Base-by-base conservation (phyloP, 768 basidiomycete species). In the Trichaptum fuscoviolaceum region DNA sequence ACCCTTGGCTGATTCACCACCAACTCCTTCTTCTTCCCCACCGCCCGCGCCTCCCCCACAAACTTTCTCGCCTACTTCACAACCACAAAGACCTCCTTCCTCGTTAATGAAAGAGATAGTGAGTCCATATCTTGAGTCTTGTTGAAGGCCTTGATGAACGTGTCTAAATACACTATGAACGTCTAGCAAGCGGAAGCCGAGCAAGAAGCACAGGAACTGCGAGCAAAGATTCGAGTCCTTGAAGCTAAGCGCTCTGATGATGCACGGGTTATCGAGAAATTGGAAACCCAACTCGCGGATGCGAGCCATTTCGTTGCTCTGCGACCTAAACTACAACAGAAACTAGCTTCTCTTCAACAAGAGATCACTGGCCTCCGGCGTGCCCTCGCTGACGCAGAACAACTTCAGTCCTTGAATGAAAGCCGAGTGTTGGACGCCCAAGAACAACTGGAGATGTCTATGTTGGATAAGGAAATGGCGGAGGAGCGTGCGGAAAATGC, bases 401-500 rank as follows among this genome's bases (percentile, higher is more conserved):
- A 93, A 67, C 80, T 94, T n/a, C 82, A 87, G 0, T 83, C 88
- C 35, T 79, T 94, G 35, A 80, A 88, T 0, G 92, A 96, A 69
- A 79, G 78, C 18, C 83, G 91, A 25, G 80, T 92, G 0, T 77
- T 88, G 1, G 96, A 99, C 74, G 75, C 90, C 0, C 87, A 91
- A 64, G 96, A 98, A 66, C 93, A 96, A 73, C 78, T 99, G 52
- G 97, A 99, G 79, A 95, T 98, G 90, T 83, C 88, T 2, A 92
- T 92, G 84, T 78, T 99, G 70, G 97, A 99, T 75, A 95, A 94
- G 77, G 97, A 99, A 75, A 88, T 99, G 52, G 96, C 96, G 0
- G 97, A 99, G 73, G 96, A 98, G 76, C 87, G 87, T 67, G 89
- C 92, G 0, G 96, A 98, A 75, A 73, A 86, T 1, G 89, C 89